Base-by-base conservation (phyloP, 2,329 filamentous ascomycete genomes). In the Atkinsonella texensis region DNA sequence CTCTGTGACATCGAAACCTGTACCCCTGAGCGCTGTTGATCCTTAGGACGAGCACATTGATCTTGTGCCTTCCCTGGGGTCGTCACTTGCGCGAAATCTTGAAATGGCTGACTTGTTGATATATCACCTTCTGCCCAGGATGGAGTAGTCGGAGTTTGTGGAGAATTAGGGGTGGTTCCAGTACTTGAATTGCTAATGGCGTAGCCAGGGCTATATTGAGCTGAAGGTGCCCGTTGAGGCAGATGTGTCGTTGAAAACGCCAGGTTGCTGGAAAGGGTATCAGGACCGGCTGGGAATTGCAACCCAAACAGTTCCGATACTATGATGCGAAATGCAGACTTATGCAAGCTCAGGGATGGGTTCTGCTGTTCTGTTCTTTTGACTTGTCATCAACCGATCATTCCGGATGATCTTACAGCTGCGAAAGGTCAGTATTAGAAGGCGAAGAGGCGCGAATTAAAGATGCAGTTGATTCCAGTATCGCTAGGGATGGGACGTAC, bases 1-100 rank as follows among this genome's bases (percentile, higher is more conserved):
- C 73, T 75, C 73, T 80, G 77, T 71, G 79, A 81, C 80, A 83
- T 83, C 72, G 77, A 75, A 72, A 70, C 70, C 75, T 74, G 73
- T 69, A 78, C 76, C 73, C 77, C 75, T 74, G 68, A 70, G 66
- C 69, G 66, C 68, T 68, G 69, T 64, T 70, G 68, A 69, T 70
- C 72, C 67, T 67, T 68, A 69, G 68, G 70, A 70, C 70, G 72
- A 67, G 72, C 68, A 76, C 79, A 83, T 83, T 74, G 79, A 80
- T 72, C 65, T 59, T 58, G 58, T 44, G 50, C 57, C 46, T 54
- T 52, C 33, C 52, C 53, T 53, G 56, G 50, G 53, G 60, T 56
- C 43, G 54, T 56, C 20, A 53, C 48, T 53, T 54, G 53, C 39
- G 58, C 55, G 44, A 53, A 58, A 48, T 57, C 54, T 50, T 60